Evolutionary conservation across 148 eudicot genomes (phyloP).

Genomic region (Vaccinium myrtillus): DNA sequence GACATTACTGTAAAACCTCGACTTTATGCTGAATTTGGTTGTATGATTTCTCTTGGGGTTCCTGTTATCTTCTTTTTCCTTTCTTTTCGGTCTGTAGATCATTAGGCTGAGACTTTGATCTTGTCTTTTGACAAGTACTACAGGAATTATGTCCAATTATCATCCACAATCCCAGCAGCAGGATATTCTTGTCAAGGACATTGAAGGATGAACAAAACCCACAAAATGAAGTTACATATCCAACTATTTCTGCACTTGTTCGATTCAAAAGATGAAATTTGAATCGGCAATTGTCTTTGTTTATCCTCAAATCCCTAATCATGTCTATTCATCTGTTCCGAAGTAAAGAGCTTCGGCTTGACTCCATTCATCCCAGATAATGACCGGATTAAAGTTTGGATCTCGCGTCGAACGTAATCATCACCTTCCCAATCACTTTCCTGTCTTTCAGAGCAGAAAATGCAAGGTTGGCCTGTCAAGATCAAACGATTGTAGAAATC

Average conservation of each 20-base stretch:
- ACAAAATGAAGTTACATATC: not conserved
- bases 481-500: not conserved
- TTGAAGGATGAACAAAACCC: not conserved
- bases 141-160: not conserved
- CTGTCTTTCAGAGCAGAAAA: slow-evolving; percentile 80
- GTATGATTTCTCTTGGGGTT: no score
- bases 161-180: not conserved
- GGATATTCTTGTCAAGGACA: not conserved
- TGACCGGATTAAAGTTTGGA: slow-evolving; percentile 55
- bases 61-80: no score
- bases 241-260: not conserved
- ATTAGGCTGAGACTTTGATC: no score
- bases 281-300: not conserved
- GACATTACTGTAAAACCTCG: no score
- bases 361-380: not conserved
- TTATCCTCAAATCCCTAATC: not conserved
- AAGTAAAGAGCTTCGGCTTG: not conserved
- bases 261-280: not conserved
- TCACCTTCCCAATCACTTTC: slow-evolving; percentile 84
- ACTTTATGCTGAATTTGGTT: no score
- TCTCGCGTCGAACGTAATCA: slow-evolving; percentile 58
- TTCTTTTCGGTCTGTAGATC: no score
- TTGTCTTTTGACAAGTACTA: no score
- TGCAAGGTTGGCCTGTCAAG: slow-evolving; percentile 84
- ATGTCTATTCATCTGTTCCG: not conserved